Evolutionary conservation across 2,329 filamentous ascomycete species (phyloP), one percentile per base, ranked within the genome.

Genomic region (Xylariales sp.): DNA sequence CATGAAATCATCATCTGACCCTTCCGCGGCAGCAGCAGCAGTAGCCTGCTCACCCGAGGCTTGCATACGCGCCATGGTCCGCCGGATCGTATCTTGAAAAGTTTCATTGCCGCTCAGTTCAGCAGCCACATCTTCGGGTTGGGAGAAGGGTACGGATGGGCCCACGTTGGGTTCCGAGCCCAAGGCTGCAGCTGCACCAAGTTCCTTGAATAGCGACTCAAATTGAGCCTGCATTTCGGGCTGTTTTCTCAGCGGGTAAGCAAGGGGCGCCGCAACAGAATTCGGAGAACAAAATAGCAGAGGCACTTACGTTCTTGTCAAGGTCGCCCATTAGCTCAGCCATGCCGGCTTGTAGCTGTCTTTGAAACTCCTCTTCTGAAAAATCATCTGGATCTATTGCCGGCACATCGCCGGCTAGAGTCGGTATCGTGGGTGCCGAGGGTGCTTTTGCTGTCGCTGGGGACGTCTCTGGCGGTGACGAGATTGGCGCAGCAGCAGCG

Each of bases 21-120:
- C 70, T 5, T 82, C 75, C 2, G 80, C 82, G 3, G 83, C 74
- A 1, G 83, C 78, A 0, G 88, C 88, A 0, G 87, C 85, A 0
- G 87, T 89, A 4, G 90, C 90, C 49, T 89, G 83, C 28, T 91
- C 83, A 2, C 87, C 89, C 0, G 89, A 95, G 23, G 79, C 78
- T 54, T 94, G 86, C 88, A 98, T 95, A 33, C 93, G 85, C 63
- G 94, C 88, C 85, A 98, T 96, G 0, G 93, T 97, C 51, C 81
- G 81, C 43, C 85, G 82, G 52, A 98, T 97, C 1, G 88, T 95
- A 42, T 95, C 89, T 56, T 94, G 88, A 62, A 98, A 98, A 1
- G 75, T 79, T 32, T 82, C 79, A 28, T 87, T 82, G 27, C 68
- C 61, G 19, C 66, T 64, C 18, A 63, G 56, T 17, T 61, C 49